Evolutionary conservation across 495 filamentous ascomycete species (phyloP), one percentile per base, ranked within the genome.

Genomic region (Delitschia confertaspora): DNA sequence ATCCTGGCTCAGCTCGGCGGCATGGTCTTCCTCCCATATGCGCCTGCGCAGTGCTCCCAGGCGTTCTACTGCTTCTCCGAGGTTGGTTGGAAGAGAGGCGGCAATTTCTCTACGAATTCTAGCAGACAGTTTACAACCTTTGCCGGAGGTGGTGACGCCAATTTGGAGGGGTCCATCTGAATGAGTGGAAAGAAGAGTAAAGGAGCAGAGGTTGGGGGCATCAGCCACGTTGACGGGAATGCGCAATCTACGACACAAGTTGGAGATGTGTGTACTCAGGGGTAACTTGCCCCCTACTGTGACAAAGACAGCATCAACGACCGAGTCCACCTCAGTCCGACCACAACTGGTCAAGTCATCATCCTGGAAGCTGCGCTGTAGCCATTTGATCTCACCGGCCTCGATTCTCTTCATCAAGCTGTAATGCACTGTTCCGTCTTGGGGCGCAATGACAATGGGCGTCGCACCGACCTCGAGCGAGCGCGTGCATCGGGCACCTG

Each of bases 161-260:
- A 98, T 82, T 55, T 98, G 91, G 21, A 98, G 69, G 27, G 91
- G 93, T 0, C 91, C 91, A 58, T 95, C 87, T 32, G 76, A 76
- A 59, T 95, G 80, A 4, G 83, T 87, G 20, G 87, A 86, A 11
- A 96, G 80, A 35, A 98, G 69, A 6, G 82, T 83, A 60, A 98
- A 96, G 8, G 85, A 81, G 63, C 86, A 94, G n/a, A 95, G 76
- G 26, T 74, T 69, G 0, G 88, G 87, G 1, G 86, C 75, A 65
- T 98, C 91, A 42, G 85, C 72, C 5, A 95, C 85, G 62, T 98
- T 98, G 55, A 96, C 72, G 6, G 93, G 89, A 42, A 96, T 91
- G 18, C 91, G 75, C 34, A 89, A 71, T 20, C 80, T 71, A 30
- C 73, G 73, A 60, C 91, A 96, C 8, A 86, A 65, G 2, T 67